Conservation (phyloP, 768 basidiomycete genomes). For the Leccinum arenicola region DNA sequence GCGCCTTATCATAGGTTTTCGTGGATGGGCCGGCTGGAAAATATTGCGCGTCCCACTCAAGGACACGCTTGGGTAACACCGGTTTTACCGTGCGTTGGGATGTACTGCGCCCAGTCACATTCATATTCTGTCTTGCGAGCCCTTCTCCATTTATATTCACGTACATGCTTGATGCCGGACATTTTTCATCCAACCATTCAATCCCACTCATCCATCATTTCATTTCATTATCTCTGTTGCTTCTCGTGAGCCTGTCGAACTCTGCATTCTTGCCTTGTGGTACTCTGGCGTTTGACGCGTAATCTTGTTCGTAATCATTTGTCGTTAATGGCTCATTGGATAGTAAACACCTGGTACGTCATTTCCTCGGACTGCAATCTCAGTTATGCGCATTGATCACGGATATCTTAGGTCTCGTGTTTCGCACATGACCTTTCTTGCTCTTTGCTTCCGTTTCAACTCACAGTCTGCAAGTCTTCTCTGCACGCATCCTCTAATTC, state of each 20-base stretch:
- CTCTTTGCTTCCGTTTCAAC: background rate
- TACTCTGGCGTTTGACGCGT: background rate
- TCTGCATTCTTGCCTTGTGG: background rate
- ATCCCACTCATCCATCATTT: background rate
- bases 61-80: background rate
- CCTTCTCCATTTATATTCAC: background rate
- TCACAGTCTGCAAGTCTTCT: background rate
- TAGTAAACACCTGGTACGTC: constrained; percentile 11
- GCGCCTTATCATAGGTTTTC: background rate
- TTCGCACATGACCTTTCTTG: background rate
- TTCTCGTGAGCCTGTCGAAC: background rate
- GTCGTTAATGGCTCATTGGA: constrained; percentile 2
- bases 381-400: constrained; percentile 3
- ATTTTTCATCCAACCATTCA: background rate
- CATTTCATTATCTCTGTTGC: background rate
- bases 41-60: background rate
- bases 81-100: background rate
- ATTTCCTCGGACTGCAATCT: background rate
- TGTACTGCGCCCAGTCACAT: background rate
- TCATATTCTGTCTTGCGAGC: background rate
- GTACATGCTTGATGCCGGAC: constrained; percentile 5
- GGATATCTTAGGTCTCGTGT: background rate
- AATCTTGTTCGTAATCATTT: background rate
- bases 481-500: background rate
- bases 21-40: background rate